Base-by-base conservation (phyloP, 2,329 filamentous ascomycete genomes). In the Chaetoscypha palmicola region DNA sequence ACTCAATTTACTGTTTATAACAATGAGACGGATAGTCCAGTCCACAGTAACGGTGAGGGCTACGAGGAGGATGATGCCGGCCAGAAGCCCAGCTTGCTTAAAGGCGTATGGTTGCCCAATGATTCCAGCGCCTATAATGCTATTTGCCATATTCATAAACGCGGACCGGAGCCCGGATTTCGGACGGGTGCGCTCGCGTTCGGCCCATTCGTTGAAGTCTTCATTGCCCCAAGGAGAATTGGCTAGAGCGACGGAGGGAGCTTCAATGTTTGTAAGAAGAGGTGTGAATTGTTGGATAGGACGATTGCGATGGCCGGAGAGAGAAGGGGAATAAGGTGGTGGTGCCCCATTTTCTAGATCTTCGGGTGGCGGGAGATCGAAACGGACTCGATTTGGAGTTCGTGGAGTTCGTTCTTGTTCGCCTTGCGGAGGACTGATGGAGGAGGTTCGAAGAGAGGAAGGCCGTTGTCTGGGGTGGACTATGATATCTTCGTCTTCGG, bases 61-160 rank as follows among this genome's bases (percentile, higher is more conserved):
- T 20, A 95, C 67, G 16, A 98, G 76, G 44, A 98, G 74, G 36
- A 88, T 58, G 4, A 91, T 72, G 21, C 92, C 92, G 28, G 86
- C 83, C 12, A 86, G 63, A 56, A 98, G 75, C 5, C 92, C 92
- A 5, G 92, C 92, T 68, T 97, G 90, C 46, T 79, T 80, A 61
- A 98, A 83, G n/a, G 92, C 92, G 66, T 97, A 98, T 10, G 92
- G 90, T 67, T 98, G 92, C 3, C 86, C 79, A 58, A 83, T 83
- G 64, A 83, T 83, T 41, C 80, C 79, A 2, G 80, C 81, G 30
- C 80, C 81, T 55, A 98, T 96, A 63, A 98, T 98, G 58, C 86
- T 94, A 69, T 98, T 98, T 51, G 92, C 91, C 92, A 98, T 98
- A 68, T 98, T 98, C 89, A 97, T 95, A 56, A 98, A 97, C 2